These are phyloP conservation scores for Petunia hybrid DNA, from an alignment of 305 asterid genomes.

Conservation along the genomic window DNA sequence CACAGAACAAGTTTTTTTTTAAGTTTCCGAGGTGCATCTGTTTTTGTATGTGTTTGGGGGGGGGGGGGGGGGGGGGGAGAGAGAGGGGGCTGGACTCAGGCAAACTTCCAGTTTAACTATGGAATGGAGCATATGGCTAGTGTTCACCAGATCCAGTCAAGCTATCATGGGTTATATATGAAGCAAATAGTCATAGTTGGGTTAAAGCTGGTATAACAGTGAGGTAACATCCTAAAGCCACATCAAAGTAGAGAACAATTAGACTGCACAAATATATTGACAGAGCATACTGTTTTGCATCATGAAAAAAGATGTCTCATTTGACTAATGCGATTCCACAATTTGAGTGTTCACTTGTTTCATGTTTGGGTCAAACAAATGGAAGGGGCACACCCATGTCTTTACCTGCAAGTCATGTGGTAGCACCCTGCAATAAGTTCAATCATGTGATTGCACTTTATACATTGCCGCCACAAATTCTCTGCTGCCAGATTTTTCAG, in stretches of 20 bases:
- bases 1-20: not conserved
- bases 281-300: not conserved
- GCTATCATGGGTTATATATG: not conserved
- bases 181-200: slow-evolving; percentile 1
- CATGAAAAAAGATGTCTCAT: not conserved
- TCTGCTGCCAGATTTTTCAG: slow-evolving; percentile 70
- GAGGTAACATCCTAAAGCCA: not conserved
- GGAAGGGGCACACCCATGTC: slow-evolving; percentile 28
- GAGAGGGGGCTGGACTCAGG: not conserved
- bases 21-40: no score
- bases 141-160: not conserved
- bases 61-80: not conserved
- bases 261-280: slow-evolving; percentile 9
- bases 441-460: slow-evolving; percentile 88
- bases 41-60: not conserved
- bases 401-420: slow-evolving; percentile 96
- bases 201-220: not conserved
- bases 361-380: slow-evolving; percentile 29
- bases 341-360: slow-evolving; percentile 12
- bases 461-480: slow-evolving; percentile 85
- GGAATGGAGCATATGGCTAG: not conserved
- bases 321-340: not conserved
- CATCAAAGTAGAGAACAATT: not conserved
- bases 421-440: slow-evolving; percentile 86
- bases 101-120: slow-evolving; percentile 20